A percentile compares a stretch with the other conserved stretches of the same genome.
Conservation (phyloP, 169 alveolate species). For the Cyclospora cayetanensis region DNA sequence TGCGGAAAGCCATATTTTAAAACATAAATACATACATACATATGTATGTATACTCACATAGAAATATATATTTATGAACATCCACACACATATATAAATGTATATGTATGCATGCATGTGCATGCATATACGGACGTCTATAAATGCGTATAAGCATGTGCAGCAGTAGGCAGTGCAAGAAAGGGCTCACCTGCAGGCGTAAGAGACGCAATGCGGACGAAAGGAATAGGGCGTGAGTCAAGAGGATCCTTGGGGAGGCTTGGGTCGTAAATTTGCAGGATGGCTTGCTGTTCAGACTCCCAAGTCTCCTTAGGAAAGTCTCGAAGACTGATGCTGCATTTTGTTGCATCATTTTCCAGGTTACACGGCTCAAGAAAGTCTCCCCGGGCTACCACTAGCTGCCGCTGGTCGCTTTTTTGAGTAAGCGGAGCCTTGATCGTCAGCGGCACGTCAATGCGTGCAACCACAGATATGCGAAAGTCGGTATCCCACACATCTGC, state of each 20-base stretch:
- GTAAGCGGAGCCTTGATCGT: slow-evolving; percentile 10
- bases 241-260: slow-evolving; percentile 26
- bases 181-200: slow-evolving; percentile 28
- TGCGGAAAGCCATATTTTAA: too few relatives aligned
- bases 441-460: slow-evolving; percentile 15
- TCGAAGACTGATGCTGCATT: not conserved
- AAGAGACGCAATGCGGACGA: slow-evolving; percentile 23
- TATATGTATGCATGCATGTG: too few relatives aligned
- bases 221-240: slow-evolving; percentile 41
- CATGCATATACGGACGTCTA: too few relatives aligned
- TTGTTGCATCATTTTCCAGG: not conserved
- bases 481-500: slow-evolving; percentile 57
- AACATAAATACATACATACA: too few relatives aligned
- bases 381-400: slow-evolving; percentile 34
- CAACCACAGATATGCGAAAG: slow-evolving; percentile 3
- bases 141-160: too few relatives aligned
- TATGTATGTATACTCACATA: too few relatives aligned
- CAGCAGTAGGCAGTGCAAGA: not conserved
- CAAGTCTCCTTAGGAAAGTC: slow-evolving; percentile 28
- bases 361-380: not conserved
- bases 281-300: slow-evolving; percentile 20
- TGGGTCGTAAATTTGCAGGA: slow-evolving; percentile 24
- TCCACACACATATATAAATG: too few relatives aligned
- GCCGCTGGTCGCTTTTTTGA: not conserved
- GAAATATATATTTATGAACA: too few relatives aligned